Percentiles rank a stretch among this genome's conserved stretches.
Evolutionary conservation across 257 asterid species (phyloP).

Genomic region (Eustoma russellianum): DNA sequence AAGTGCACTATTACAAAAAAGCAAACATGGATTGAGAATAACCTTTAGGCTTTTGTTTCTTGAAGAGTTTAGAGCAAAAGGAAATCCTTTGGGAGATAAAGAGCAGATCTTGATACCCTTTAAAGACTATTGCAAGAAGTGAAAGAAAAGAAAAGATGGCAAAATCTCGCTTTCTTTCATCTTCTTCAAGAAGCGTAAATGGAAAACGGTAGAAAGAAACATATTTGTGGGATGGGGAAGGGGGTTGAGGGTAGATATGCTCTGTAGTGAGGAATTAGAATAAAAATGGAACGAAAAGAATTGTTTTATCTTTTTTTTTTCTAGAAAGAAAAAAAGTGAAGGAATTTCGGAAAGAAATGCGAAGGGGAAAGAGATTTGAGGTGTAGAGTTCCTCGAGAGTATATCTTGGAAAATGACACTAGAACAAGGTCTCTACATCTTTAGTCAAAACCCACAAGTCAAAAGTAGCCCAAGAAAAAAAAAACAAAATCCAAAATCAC

Average conservation of each 20-base stretch:
- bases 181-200: conserved; percentile 1
- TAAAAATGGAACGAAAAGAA: neutral
- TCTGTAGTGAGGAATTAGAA: conserved; percentile 17
- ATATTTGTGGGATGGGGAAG: conserved; percentile 11
- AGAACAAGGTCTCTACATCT: conserved; percentile 47
- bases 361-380: conserved; percentile 15
- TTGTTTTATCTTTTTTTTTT: neutral
- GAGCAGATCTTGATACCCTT: conserved; percentile 35
- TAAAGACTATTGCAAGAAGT: conserved; percentile 9
- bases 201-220: neutral
- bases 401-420: conserved; percentile 89
- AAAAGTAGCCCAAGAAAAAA: conserved; percentile 2
- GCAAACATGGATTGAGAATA: conserved; percentile 2
- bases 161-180: neutral
- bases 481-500: conserved; percentile 12
- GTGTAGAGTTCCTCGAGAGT: conserved; percentile 64
- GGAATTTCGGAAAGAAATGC: conserved; percentile 30
- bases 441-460: conserved; percentile 41
- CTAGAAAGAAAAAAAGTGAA: conserved; percentile 5
- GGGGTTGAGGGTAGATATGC: neutral
- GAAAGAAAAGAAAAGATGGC: conserved; percentile 6
- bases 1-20: conserved; percentile 7
- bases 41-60: conserved; percentile 1
- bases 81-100: conserved; percentile 10
- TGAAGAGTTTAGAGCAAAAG: neutral